Evolutionary conservation across 345 rosid species (phyloP), one percentile per base, ranked within the genome.

Genomic region (Arabidopsis arenosa): DNA sequence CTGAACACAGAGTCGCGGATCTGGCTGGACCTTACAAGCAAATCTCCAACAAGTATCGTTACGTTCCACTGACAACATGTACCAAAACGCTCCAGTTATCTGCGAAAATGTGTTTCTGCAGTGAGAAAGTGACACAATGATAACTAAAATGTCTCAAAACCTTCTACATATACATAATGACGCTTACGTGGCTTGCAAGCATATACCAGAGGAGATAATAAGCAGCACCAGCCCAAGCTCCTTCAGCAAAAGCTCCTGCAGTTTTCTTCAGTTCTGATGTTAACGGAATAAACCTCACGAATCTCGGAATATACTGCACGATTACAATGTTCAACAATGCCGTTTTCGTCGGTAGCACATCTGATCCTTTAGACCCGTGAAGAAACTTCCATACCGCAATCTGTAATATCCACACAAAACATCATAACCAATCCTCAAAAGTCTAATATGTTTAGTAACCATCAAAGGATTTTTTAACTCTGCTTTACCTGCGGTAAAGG

Each of bases 41-140:
- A 44, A 57, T 66, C 83, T 82, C 96, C 95, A 90, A 76, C 98
- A 93, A 3, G 88, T 70, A 49, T 80, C 89, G 23, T 90, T 84
- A 26, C 98, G 87, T 77, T 93, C 96, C 45, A 93, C 80, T 3
- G 95, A 92, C 56, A 93, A 81, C 15, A 90, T 78, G 84, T 90
- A 93, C 95, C 96, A 93, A 26, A 93, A 85, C 21, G 95, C 94
- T 52, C 98, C 98, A 8, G 77, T 85, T 65, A 90, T 86, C 98
- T 93, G 89, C 47, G 63, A 44, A 70, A 18, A 4, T 4, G 2
- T 14, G 5, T 9, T 14, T 1, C 9, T 11, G 6, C 37, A 49
- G 32, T 39, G 40, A 37, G 49, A 35, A 63, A 44, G 32, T 2
- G 21, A 14, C 28, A 63, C 39, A 23, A 48, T 13, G 28, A 63